Evolutionary conservation across 257 asterid genomes (phyloP).

Genomic region (Pogostemon cablin): DNA sequence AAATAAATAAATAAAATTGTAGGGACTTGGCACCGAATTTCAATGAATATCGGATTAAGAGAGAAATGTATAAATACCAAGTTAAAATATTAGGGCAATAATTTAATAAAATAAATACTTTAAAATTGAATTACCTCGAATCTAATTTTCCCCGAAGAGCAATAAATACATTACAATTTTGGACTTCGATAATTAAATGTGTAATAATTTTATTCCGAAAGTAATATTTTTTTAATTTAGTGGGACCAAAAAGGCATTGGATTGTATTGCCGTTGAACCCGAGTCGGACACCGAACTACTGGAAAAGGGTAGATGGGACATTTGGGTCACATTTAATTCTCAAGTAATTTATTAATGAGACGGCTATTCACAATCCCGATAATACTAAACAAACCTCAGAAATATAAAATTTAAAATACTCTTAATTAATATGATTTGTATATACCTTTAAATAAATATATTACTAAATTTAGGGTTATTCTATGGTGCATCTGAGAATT

Average conservation of each 20-base stretch:
- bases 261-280: constrained; percentile 30
- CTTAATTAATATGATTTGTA: too few species aligned
- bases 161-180: constrained; percentile 6
- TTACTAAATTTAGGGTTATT: too few species aligned
- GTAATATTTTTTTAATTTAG: constrained; percentile 28
- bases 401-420: too few species aligned
- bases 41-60: too few species aligned
- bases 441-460: too few species aligned
- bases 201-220: constrained; percentile 10
- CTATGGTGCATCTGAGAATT: too few species aligned
- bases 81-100: background rate
- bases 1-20: too few species aligned
- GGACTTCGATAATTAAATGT: background rate
- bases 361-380: too few species aligned
- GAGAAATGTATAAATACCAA: too few species aligned
- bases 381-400: too few species aligned
- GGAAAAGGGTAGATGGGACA: constrained; percentile 26
- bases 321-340: background rate
- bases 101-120: background rate
- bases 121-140: background rate
- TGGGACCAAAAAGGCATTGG: constrained; percentile 16
- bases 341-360: background rate
- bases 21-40: too few species aligned
- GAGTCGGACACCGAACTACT: constrained; percentile 7
- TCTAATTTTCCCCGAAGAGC: background rate